Evolutionary conservation across 23 red algal species (phyloP), one percentile per base, ranked within the genome.

Genomic region (Gracilariopsis chorda): DNA sequence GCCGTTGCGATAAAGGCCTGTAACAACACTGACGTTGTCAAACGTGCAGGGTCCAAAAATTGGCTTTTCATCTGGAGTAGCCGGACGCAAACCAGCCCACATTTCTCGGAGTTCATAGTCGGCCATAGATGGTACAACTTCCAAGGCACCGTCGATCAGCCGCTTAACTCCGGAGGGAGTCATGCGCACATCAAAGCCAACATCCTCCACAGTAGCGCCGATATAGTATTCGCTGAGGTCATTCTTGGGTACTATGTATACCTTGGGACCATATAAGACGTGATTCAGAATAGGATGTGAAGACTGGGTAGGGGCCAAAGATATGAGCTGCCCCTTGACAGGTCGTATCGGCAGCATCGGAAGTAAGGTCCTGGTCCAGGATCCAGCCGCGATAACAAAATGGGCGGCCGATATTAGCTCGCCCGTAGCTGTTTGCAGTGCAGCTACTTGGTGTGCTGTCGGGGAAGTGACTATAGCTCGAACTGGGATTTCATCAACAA

Each of bases 251-350:
- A 95, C 90, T 21, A 95, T 82, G 77, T 99, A 99, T 12, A 92
- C 56, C 9, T 70, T 71, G 0, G 77, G 51, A 2, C 89, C 83
- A 79, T 87, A 94, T 12, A 99, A 51, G 1, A 96, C 90, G 27
- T 83, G 85, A 19, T 86, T 73, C 16, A 96, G 79, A 23, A 71
- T 34, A 53, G 40, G 63, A 3, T 55, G 20, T n/a, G 45, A 53
- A 5, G 28, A 30, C n/a, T 29, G 21, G 14, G 63, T 41, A 8
- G 95, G 95, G n/a, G 73, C 48, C 21, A 99, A 60, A 29, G 61
- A 57, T 37, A 99, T 63, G 93, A 99, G 96, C 90, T 99, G 97
- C 2, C 97, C 97, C 59, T 99, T 99, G 16, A 95, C 57, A 1
- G 97, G 97, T n/a, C 70, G 74, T 28, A 99, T 77, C 28, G 97